Percentiles rank a stretch among this genome's conserved stretches.
Evolutionary conservation across 2,329 filamentous ascomycete species (phyloP).

Genomic region (Ceratocystis alfenasii): DNA sequence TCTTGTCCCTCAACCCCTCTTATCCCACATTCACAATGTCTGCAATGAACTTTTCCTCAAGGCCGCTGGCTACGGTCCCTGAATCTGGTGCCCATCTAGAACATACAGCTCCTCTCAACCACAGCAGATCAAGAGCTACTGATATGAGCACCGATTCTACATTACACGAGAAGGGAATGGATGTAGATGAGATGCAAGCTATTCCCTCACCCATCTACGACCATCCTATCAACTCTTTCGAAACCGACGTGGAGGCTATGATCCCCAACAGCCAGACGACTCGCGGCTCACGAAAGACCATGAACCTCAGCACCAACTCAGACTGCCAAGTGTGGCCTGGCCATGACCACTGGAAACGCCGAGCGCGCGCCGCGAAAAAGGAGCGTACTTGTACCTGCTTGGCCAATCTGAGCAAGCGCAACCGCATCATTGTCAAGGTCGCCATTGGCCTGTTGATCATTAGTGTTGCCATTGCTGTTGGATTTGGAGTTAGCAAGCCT

Average conservation of each 20-base stretch:
- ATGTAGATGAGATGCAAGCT: constrained; percentile 34
- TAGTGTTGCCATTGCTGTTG: constrained; percentile 43
- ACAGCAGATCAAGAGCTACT: constrained; percentile 17
- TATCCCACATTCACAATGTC: constrained; percentile 6
- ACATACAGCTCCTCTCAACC: constrained; percentile 12
- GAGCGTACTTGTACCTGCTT: constrained; percentile 43
- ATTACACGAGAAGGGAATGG: constrained; percentile 26
- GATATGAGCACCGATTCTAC: constrained; percentile 22
- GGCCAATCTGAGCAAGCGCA: constrained; percentile 42
- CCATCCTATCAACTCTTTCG: constrained; percentile 39
- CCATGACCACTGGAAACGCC: constrained; percentile 47
- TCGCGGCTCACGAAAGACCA: constrained; percentile 29
- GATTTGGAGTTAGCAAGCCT: constrained; percentile 50
- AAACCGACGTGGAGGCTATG: constrained; percentile 46
- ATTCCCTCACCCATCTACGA: constrained; percentile 34
- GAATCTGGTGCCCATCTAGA: constrained; percentile 11
- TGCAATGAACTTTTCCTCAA: constrained; percentile 7
- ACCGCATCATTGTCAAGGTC: constrained; percentile 44
- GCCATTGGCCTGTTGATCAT: constrained; percentile 41
- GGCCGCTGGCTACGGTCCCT: constrained; percentile 14
- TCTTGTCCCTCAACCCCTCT: not conserved
- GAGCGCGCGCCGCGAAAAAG: constrained; percentile 45
- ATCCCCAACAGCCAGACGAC: constrained; percentile 30
- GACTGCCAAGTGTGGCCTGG: constrained; percentile 50
- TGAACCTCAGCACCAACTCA: constrained; percentile 33